phyloP scores from a whole-genome alignment of 1,284 basidiomycete genomes.

The Cryptococcus sp. region DNA sequence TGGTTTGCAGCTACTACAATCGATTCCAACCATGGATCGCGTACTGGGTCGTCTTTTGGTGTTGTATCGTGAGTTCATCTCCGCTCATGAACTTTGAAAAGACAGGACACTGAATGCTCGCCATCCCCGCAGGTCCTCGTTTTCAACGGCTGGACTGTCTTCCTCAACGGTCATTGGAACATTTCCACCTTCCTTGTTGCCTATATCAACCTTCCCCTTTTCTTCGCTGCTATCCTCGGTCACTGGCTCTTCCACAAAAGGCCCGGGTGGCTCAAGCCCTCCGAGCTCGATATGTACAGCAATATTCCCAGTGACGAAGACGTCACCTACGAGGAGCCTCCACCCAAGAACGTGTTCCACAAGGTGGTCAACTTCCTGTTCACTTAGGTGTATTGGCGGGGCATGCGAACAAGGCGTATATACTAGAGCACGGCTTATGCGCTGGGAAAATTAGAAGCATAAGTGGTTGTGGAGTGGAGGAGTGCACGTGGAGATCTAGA shows the following conservation, averaged over 20 bases:
- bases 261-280: constrained; percentile 56
- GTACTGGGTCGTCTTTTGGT: background rate
- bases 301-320: constrained; percentile 71
- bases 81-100: too few relatives aligned
- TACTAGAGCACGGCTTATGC: too few relatives aligned
- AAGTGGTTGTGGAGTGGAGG: too few relatives aligned
- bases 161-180: constrained; percentile 25
- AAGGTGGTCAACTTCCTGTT: constrained; percentile 46
- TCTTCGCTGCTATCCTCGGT: constrained; percentile 17
- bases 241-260: constrained; percentile 37
- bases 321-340: constrained; percentile 64
- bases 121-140: constrained; percentile 18
- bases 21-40: constrained; percentile 1
- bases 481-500: too few relatives aligned
- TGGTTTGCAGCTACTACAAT: background rate
- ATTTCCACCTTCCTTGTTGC: constrained; percentile 30
- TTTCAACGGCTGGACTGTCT: constrained; percentile 35
- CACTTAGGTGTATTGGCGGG: constrained; percentile 16
- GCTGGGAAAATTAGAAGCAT: too few relatives aligned
- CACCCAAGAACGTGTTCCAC: constrained; percentile 67
- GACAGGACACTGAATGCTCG: too few relatives aligned
- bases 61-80: background rate
- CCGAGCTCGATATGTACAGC: constrained; percentile 79
- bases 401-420: background rate
- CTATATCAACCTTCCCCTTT: constrained; percentile 31